phyloP scores from a whole-genome alignment of 108 stramenopile species.

The Cyclotella choctawhatcheeana region DNA sequence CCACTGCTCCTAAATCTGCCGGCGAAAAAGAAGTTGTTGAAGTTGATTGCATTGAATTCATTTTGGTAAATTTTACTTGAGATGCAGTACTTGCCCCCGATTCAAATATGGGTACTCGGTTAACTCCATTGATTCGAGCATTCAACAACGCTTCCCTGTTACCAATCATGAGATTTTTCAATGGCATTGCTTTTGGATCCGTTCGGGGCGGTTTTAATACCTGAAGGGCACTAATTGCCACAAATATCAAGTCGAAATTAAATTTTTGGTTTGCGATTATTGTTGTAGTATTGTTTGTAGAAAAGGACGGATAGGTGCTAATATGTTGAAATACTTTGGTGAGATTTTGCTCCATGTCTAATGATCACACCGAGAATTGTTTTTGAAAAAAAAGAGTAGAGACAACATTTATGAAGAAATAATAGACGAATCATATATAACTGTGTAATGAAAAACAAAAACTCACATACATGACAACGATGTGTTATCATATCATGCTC shows the following conservation, averaged over 20 bases:
- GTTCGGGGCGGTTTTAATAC: conserved; percentile 26
- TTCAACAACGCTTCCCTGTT: conserved; percentile 51
- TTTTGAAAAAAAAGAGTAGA: no score
- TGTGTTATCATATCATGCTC: conserved; percentile 81
- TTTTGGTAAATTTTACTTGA: conserved; percentile 35
- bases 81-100: conserved; percentile 56
- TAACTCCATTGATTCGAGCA: conserved; percentile 18
- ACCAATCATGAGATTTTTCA: conserved; percentile 42
- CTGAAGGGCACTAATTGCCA: conserved; percentile 33
- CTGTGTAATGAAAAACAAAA: no score
- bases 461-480: conserved; percentile 58
- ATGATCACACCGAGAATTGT: no score
- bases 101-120: conserved; percentile 62
- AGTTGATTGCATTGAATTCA: conserved; percentile 38
- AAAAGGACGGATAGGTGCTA: conserved; percentile 19
- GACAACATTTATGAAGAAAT: no score
- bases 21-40: conserved; percentile 9
- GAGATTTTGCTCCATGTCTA: conserved; percentile 65
- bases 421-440: no score
- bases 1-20: conserved; percentile 26
- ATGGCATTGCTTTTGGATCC: conserved; percentile 8
- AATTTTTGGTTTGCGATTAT: neutral
- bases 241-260: conserved; percentile 30
- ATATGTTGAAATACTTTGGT: conserved; percentile 63
- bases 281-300: neutral